Evolutionary conservation across 768 basidiomycete genomes (phyloP).

Genomic region (Mycena chlorophos): DNA sequence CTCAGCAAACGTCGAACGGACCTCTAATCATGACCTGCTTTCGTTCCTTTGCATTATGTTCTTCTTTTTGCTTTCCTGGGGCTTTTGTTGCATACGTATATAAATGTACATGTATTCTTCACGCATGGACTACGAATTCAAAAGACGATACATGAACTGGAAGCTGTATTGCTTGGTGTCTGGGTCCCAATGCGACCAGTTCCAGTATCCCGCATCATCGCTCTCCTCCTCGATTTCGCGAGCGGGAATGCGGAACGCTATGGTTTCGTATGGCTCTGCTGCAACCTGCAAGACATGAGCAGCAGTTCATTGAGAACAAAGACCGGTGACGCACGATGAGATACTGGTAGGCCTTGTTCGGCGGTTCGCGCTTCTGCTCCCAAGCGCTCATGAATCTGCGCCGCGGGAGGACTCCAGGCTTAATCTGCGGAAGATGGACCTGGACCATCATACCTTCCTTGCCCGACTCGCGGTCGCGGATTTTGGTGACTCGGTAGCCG

Average conservation of each 20-base stretch:
- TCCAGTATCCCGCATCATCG: constrained; percentile 87
- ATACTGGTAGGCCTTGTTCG: constrained; percentile 96
- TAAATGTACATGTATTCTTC: background rate
- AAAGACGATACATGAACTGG: constrained; percentile 93
- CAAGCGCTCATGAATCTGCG: constrained; percentile 96
- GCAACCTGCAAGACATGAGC: constrained; percentile 67
- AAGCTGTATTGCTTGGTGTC: constrained; percentile 98
- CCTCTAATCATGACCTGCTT: constrained; percentile 23
- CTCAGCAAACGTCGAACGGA: constrained; percentile 47
- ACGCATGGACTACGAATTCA: constrained; percentile 33
- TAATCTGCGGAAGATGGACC: constrained; percentile 93
- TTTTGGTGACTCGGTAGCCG: constrained; percentile 95
- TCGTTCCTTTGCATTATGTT: constrained; percentile 1
- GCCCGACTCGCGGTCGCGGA: constrained; percentile 84
- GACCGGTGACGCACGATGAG: constrained; percentile 83
- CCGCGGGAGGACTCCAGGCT: constrained; percentile 78
- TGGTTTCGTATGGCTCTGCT: constrained; percentile 98
- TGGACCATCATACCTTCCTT: constrained; percentile 98
- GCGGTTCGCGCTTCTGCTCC: constrained; percentile 94
- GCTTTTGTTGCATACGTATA: background rate
- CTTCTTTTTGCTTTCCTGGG: background rate
- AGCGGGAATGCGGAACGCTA: constrained; percentile 98
- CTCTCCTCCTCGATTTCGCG: constrained; percentile 95
- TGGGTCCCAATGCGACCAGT: constrained; percentile 99
- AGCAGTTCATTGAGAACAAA: background rate